Conservation (phyloP, 2,329 filamentous ascomycete genomes). For the Aspergillus neotritici region DNA sequence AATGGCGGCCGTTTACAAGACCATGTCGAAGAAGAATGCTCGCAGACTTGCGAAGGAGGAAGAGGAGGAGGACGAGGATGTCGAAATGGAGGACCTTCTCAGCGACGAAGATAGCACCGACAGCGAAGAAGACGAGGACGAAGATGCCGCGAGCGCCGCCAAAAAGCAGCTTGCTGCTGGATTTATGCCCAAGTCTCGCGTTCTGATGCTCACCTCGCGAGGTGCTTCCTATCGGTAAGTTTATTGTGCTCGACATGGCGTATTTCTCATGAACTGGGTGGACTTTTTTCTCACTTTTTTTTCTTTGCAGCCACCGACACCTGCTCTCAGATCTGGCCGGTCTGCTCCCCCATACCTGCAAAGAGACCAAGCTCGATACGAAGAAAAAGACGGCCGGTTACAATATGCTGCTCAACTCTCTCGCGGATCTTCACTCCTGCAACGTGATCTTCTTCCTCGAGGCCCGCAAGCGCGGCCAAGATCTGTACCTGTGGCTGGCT, state of each 20-base stretch:
- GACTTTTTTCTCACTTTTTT: constrained; percentile 2
- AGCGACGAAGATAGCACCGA: constrained; percentile 35
- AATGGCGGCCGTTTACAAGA: constrained; percentile 72
- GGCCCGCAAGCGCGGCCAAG: constrained; percentile 78
- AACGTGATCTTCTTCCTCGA: constrained; percentile 96
- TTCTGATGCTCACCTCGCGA: constrained; percentile 85
- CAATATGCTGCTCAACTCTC: constrained; percentile 73
- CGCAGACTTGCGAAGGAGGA: constrained; percentile 46
- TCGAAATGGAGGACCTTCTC: constrained; percentile 35
- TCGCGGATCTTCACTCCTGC: constrained; percentile 76
- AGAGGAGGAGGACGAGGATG: constrained; percentile 42
- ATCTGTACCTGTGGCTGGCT: constrained; percentile 89
- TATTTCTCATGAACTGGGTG: not conserved
- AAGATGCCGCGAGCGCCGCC: constrained; percentile 22
- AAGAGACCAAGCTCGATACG: constrained; percentile 94
- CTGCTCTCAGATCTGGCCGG: constrained; percentile 81
- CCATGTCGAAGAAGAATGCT: constrained; percentile 56
- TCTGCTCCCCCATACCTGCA: constrained; percentile 84
- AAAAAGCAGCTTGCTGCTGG: constrained; percentile 32
- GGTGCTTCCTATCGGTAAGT: constrained; percentile 79
- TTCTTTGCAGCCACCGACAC: constrained; percentile 69
- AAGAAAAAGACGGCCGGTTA: constrained; percentile 62
- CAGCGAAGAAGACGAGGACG: constrained; percentile 33
- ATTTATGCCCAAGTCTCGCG: constrained; percentile 50
- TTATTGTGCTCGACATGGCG: not conserved